These are phyloP conservation scores for Backusella luteola DNA, from an alignment of 192 early-diverging fungal species.

Conservation along the genomic window DNA sequence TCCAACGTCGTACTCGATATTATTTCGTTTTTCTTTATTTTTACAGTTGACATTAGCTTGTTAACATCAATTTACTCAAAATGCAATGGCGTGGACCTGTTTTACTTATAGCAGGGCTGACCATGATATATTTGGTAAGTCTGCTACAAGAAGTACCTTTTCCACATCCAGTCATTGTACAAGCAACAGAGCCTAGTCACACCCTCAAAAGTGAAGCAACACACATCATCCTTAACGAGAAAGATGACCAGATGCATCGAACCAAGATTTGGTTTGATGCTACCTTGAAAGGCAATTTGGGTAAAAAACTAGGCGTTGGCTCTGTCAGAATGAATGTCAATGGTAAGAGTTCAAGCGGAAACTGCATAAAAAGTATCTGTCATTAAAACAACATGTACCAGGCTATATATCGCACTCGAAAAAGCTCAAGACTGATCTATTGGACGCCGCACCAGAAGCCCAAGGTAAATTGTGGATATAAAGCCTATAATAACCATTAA, in stretches of 20 bases:
- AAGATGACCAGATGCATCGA: constrained; percentile 24
- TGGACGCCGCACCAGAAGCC: not conserved
- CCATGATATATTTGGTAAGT: constrained; percentile 38
- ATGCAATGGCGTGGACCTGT: constrained; percentile 40
- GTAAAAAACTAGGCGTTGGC: constrained; percentile 12
- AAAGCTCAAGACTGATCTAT: not conserved
- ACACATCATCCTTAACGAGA: constrained; percentile 19
- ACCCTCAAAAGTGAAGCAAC: not conserved
- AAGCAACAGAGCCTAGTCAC: not conserved
- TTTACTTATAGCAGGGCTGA: constrained; percentile 27
- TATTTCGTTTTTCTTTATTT: not conserved
- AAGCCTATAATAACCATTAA: not conserved
- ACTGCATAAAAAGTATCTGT: not conserved
- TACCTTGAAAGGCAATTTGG: not conserved
- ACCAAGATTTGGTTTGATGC: constrained; percentile 30
- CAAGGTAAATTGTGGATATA: not conserved
- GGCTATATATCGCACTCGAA: not conserved
- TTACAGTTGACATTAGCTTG: not conserved
- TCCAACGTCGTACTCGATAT: not conserved
- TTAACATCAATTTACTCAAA: not conserved
- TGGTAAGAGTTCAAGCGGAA: not conserved
- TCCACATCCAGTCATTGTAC: constrained; percentile 25
- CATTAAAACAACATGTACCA: not conserved
- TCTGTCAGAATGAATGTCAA: constrained; percentile 5
- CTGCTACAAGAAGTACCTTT: constrained; percentile 36